These are phyloP conservation scores for Phytophthora pistaciae DNA, from an alignment of 352 stramenopile genomes.

Conservation along the genomic window DNA sequence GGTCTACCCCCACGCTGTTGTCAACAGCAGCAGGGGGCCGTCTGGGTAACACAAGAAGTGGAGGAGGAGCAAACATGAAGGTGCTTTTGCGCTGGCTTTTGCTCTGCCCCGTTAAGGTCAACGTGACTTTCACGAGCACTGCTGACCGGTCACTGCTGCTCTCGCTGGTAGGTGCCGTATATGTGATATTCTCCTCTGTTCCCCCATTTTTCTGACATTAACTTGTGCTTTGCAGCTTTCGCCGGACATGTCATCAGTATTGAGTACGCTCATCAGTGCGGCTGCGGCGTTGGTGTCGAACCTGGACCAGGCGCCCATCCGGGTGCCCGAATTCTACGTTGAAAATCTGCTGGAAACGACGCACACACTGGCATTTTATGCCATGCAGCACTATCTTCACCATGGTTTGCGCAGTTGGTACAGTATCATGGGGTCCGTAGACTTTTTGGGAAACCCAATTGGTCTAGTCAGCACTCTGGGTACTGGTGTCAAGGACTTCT, in stretches of 20 bases:
- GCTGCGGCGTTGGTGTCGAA: constrained; percentile 86
- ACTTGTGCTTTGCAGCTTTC: constrained; percentile 56
- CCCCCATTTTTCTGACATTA: constrained; percentile 2
- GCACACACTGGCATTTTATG: constrained; percentile 85
- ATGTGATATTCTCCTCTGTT: not conserved
- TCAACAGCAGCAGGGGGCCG: constrained; percentile 39
- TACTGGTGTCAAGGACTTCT: constrained; percentile 94
- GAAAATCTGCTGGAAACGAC: constrained; percentile 90
- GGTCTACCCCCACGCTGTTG: constrained; percentile 57
- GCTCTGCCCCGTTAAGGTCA: constrained; percentile 88
- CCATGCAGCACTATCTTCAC: constrained; percentile 90
- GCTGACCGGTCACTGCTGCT: constrained; percentile 84
- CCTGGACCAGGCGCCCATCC: constrained; percentile 87
- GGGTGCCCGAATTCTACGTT: constrained; percentile 91
- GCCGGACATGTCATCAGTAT: constrained; percentile 79
- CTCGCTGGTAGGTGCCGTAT: constrained; percentile 58
- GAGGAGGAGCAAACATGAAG: constrained; percentile 70
- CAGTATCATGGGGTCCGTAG: constrained; percentile 91
- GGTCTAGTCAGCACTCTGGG: constrained; percentile 91
- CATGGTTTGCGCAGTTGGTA: constrained; percentile 88
- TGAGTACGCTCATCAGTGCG: constrained; percentile 85
- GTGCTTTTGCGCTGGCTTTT: constrained; percentile 83
- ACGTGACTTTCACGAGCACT: constrained; percentile 90
- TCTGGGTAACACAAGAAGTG: constrained; percentile 36
- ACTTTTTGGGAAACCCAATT: constrained; percentile 92